These are phyloP conservation scores for Westerdykella aurantiaca DNA, from an alignment of 2,329 filamentous ascomycete species.

Conservation along the genomic window DNA sequence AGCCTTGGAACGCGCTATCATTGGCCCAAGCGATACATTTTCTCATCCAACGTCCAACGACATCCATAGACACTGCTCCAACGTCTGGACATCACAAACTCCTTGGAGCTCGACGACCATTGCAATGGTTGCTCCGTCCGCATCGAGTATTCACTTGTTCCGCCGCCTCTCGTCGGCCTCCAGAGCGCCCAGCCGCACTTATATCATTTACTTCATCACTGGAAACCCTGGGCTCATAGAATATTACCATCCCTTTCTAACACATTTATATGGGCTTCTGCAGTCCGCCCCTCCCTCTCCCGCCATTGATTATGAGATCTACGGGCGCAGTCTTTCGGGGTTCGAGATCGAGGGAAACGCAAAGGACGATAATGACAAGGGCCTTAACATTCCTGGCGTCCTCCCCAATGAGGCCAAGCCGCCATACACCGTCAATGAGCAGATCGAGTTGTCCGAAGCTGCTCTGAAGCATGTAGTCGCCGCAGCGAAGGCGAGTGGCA, in stretches of 20 bases:
- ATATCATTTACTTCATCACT: constrained; percentile 65
- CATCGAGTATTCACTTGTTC: constrained; percentile 21
- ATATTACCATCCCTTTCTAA: constrained; percentile 66
- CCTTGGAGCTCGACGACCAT: no score
- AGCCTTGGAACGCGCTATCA: no score
- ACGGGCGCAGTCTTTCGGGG: constrained; percentile 39
- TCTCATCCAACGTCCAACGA: no score
- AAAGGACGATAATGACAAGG: constrained; percentile 8
- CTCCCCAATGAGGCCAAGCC: constrained; percentile 11
- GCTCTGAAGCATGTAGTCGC: constrained; percentile 40
- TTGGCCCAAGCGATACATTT: no score
- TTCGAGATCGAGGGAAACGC: constrained; percentile 34
- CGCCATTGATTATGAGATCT: constrained; percentile 31
- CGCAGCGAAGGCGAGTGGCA: constrained; percentile 5
- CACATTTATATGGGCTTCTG: constrained; percentile 51
- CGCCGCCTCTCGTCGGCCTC: constrained; percentile 15
- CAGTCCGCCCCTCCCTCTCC: constrained; percentile 8
- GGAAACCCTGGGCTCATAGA: constrained; percentile 72
- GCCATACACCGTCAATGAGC: constrained; percentile 44
- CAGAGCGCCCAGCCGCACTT: constrained; percentile 19
- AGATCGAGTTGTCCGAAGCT: constrained; percentile 46
- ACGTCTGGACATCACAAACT: no score
- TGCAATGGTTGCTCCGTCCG: constrained; percentile 2
- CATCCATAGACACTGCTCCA: no score
- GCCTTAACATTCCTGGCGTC: constrained; percentile 4